Percentiles rank a stretch among this genome's conserved stretches.
phyloP scores from a whole-genome alignment of 257 asterid genomes.

The Solanum virginianum region DNA sequence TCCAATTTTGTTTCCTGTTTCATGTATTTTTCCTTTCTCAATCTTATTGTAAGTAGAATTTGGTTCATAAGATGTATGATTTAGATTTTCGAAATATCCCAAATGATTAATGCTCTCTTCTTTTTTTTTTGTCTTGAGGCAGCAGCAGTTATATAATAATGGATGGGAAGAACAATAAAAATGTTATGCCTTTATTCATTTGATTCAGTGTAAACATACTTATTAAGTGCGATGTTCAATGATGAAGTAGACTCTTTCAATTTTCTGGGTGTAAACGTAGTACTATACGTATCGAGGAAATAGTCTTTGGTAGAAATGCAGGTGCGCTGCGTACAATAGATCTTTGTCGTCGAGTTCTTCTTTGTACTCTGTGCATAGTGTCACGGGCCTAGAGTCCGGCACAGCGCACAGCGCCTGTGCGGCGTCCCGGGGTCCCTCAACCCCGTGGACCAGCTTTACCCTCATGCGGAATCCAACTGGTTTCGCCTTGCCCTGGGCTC shows the following conservation, averaged over 20 bases:
- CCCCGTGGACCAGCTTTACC: too few species aligned
- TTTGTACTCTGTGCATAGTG: too few species aligned
- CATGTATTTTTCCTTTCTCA: not conserved
- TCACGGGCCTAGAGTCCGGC: too few species aligned
- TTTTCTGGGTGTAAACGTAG: not conserved
- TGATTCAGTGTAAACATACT: not conserved
- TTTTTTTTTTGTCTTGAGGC: not conserved
- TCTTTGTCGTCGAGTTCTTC: rapidly evolving
- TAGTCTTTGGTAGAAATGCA: too few species aligned
- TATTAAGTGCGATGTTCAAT: not conserved
- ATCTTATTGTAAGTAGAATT: not conserved
- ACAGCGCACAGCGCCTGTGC: too few species aligned
- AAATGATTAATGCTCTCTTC: not conserved
- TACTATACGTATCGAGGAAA: not conserved
- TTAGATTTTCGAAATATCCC: not conserved
- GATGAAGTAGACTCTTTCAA: not conserved
- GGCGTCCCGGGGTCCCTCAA: too few species aligned
- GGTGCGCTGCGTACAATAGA: too few species aligned
- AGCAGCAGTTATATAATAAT: not conserved
- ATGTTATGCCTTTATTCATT: not conserved
- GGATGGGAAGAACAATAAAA: not conserved
- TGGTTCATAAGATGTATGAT: not conserved
- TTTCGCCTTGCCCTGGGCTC: too few species aligned
- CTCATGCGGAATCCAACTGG: too few species aligned
- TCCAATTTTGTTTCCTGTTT: not conserved